These are phyloP conservation scores for Thelonectria blattea DNA, from an alignment of 2,329 filamentous ascomycete species.

Conservation along the genomic window DNA sequence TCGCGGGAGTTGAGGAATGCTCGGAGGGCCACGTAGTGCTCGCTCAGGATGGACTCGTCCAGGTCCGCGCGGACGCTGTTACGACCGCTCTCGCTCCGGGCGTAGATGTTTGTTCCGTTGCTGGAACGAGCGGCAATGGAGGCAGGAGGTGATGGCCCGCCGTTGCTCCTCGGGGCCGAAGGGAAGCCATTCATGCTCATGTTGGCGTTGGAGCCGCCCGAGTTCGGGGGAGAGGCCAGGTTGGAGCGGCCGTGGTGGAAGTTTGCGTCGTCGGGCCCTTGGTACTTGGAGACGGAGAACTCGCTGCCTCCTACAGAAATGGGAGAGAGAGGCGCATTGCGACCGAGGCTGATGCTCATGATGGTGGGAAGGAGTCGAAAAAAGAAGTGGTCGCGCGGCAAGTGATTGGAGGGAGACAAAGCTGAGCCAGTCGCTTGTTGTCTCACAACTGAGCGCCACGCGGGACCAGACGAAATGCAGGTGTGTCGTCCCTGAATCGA, in stretches of 20 bases:
- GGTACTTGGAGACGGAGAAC: conserved; percentile 77
- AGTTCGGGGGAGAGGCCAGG: conserved; percentile 73
- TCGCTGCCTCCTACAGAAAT: conserved; percentile 84
- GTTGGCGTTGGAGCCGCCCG: conserved; percentile 62
- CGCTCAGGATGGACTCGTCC: conserved; percentile 67
- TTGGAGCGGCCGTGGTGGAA: conserved; percentile 62
- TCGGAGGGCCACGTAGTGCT: conserved; percentile 84
- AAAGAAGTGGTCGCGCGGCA: conserved; percentile 32
- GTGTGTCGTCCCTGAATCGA: conserved; percentile 36
- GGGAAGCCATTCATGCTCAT: conserved; percentile 68
- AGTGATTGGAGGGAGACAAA: conserved; percentile 35
- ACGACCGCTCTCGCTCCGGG: conserved; percentile 68
- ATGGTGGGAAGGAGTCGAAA: conserved; percentile 41
- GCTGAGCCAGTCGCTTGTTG: conserved; percentile 36
- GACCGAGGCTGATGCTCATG: conserved; percentile 66
- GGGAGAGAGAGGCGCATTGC: conserved; percentile 80
- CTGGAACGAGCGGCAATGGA: conserved; percentile 88
- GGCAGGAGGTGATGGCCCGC: conserved; percentile 81
- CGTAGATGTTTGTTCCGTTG: conserved; percentile 74
- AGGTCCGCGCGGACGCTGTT: conserved; percentile 63
- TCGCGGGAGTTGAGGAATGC: conserved; percentile 79
- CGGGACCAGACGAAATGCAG: conserved; percentile 37
- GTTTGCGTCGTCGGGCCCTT: conserved; percentile 59
- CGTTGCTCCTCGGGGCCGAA: conserved; percentile 60
- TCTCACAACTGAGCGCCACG: conserved; percentile 39